phyloP scores from a whole-genome alignment of 345 rosid genomes.

The Eucalyptus cloeziana region DNA sequence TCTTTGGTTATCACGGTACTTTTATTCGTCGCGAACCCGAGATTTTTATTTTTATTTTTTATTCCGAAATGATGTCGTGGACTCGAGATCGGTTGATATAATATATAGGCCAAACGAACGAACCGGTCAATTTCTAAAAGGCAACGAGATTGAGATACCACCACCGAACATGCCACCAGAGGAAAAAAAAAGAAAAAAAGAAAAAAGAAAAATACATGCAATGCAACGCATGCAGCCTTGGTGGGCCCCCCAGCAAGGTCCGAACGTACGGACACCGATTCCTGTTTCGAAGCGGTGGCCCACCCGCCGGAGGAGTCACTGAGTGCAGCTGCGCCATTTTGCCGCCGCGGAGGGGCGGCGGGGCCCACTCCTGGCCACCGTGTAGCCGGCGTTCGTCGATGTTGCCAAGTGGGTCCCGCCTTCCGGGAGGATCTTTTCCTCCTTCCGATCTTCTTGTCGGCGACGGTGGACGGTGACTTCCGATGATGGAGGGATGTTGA shows the following conservation, averaged over 20 bases:
- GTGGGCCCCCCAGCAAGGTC: background rate
- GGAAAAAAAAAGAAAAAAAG: accelerated
- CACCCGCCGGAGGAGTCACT: background rate
- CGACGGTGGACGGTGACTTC: background rate
- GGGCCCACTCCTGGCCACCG: accelerated
- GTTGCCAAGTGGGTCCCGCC: background rate
- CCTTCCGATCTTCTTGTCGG: background rate
- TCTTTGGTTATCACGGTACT: background rate
- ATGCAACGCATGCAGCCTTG: background rate
- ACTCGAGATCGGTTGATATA: background rate
- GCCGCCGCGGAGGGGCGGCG: background rate
- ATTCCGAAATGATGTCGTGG: background rate
- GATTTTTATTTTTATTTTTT: background rate
- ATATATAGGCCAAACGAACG: background rate
- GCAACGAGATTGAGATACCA: background rate
- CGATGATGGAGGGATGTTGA: background rate
- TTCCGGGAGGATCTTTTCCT: background rate
- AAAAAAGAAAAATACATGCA: too few species aligned
- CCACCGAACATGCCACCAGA: background rate
- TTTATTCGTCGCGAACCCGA: background rate
- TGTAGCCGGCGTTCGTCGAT: background rate
- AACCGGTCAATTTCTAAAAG: background rate
- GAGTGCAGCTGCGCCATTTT: accelerated
- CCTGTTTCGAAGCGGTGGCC: background rate
- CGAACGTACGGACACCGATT: background rate